A percentile compares a stretch with the other conserved stretches of the same genome.
These are phyloP conservation scores for Metschnikowia noctiluminum DNA, from an alignment of 805 yeast species.

Conservation along the genomic window DNA sequence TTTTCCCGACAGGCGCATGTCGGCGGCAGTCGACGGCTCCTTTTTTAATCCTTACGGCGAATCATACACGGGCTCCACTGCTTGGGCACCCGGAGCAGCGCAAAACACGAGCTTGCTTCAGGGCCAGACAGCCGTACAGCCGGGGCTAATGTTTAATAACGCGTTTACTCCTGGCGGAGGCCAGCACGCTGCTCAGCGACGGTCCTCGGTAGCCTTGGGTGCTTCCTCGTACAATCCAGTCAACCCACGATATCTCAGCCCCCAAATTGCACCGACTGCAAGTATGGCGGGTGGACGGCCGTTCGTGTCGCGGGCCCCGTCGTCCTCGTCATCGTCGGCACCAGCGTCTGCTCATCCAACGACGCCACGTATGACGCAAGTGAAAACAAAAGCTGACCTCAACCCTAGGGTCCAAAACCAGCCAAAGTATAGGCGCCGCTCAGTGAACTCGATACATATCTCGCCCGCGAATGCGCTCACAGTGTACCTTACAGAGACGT, in stretches of 20 bases:
- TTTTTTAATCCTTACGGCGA: conserved; percentile 21
- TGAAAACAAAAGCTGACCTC: conserved; percentile 48
- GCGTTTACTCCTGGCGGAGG: background rate
- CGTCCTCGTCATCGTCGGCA: background rate
- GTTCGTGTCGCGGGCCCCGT: conserved; percentile 1
- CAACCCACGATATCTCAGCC: conserved; percentile 11
- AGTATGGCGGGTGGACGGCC: background rate
- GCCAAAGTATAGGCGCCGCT: conserved; percentile 70
- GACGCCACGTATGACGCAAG: conserved; percentile 47
- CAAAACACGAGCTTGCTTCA: background rate
- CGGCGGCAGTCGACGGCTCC: conserved; percentile 34
- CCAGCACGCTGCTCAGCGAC: conserved; percentile 10
- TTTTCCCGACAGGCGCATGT: conserved; percentile 33
- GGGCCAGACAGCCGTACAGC: background rate
- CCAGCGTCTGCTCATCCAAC: background rate
- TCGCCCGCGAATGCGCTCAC: conserved; percentile 84
- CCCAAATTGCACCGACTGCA: conserved; percentile 9
- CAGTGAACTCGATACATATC: conserved; percentile 57
- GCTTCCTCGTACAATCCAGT: conserved; percentile 21
- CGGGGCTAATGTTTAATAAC: conserved; percentile 1
- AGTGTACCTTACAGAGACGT: conserved; percentile 71
- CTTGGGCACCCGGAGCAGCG: conserved; percentile 3
- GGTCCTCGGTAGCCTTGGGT: conserved; percentile 21
- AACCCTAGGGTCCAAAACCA: conserved; percentile 57
- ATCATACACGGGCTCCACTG: background rate